Base-by-base conservation (phyloP, 306 rosid species). In the Citrullus colocynthis region DNA sequence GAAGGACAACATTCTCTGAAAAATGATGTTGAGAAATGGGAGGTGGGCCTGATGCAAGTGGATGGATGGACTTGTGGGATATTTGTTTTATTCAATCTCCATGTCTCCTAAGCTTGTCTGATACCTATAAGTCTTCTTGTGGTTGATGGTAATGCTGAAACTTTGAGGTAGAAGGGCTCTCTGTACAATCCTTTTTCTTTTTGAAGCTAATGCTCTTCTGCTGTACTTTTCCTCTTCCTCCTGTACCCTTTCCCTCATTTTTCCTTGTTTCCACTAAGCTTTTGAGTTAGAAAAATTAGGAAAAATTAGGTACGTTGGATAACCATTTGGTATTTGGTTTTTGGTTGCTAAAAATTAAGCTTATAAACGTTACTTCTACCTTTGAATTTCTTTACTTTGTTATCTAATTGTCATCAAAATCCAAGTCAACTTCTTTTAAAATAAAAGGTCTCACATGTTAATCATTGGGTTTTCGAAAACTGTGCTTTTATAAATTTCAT, bases 61-160 rank as follows among this genome's bases (percentile, higher is more conserved):
- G 85, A 65, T 80, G 81, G 86, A 75, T 82, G 84, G 85, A 79
- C 51, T 80, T 69, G 72, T 83, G 91, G 84, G 80, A 79, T 36
- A 82, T 78, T 84, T 74, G 66, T 75, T 85, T 81, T 81, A 63
- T 83, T 79, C 79, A 59, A 82, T 81, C 83, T 77, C 84, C 83
- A 61, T 83, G 78, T 84, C 79, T 76, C 78, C 84, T 74, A 77
- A 83, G 79, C 54, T 56, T 85, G 87, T 87, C 84, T 72, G 58
- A 21, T 63, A 41, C 80, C 75, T 84, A 75, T 28, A 80, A 81
- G 82, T 83, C 78, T 80, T 80, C 85, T 82, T 45, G 82, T 71
- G 75, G 78, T 78, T 81, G 84, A 79, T 77, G 79, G 55, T 83
- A 52, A 42, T 63, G 80, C 78, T 74, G 81, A 81, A 72, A 72